phyloP scores from a whole-genome alignment of 1,284 basidiomycete genomes.

The Vanrija sp. region DNA sequence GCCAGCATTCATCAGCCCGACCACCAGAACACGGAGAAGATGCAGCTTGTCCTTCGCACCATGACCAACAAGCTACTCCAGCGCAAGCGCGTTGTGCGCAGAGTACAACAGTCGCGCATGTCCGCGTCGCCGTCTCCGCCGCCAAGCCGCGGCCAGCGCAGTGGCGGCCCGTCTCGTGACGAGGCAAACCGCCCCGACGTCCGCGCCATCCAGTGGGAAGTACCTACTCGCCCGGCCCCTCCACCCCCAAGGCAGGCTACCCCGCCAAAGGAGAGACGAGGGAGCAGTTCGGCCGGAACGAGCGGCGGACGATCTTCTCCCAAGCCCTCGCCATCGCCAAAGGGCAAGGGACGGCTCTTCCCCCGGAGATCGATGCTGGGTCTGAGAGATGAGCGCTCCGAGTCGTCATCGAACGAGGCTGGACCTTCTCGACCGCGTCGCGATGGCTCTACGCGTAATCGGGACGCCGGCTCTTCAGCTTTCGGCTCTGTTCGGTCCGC shows the following conservation, averaged over 20 bases:
- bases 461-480: neutral
- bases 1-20: neutral
- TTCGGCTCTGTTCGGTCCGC: conserved; percentile 1
- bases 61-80: conserved; percentile 52
- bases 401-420: conserved; percentile 7
- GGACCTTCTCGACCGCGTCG: conserved; percentile 4
- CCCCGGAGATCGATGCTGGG: too few species aligned
- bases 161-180: neutral
- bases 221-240: too few species aligned
- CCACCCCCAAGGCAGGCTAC: too few species aligned
- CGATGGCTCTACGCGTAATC: too few species aligned
- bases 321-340: neutral
- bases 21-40: conserved; percentile 33
- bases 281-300: neutral
- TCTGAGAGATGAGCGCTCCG: neutral
- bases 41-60: conserved; percentile 50
- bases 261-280: neutral
- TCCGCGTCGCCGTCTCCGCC: conserved; percentile 9
- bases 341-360: conserved; percentile 1
- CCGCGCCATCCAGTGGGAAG: neutral
- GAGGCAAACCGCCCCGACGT: neutral
- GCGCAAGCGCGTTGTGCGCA: conserved; percentile 44
- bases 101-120: conserved; percentile 17
- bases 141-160: neutral
- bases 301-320: neutral